Conservation (phyloP, 177 flowering plant genomes). For the Telopea speciosissima region DNA sequence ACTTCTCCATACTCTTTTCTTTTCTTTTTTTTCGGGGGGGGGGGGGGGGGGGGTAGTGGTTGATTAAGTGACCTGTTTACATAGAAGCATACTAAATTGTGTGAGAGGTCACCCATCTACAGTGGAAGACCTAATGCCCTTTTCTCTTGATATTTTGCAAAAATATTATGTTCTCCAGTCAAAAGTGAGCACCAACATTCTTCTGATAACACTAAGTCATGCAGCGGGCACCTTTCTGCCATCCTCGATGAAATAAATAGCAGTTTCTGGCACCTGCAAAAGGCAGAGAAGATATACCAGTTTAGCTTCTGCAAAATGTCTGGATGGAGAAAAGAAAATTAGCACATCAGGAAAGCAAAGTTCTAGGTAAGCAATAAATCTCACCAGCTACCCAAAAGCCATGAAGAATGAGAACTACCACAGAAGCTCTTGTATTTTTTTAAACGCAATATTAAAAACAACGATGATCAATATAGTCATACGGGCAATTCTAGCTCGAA, state of each 20-base stretch:
- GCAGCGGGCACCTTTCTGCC: slow-evolving; percentile 28
- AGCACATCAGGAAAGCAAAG: not conserved
- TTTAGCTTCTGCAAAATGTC: not conserved
- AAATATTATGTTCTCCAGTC: not conserved
- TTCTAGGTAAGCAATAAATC: no score
- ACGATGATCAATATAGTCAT: not conserved
- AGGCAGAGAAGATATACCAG: not conserved
- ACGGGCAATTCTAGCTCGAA: no score
- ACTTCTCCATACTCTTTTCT: no score
- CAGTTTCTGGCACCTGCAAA: slow-evolving; percentile 23
- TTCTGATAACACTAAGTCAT: slow-evolving; percentile 2
- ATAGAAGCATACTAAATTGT: not conserved
- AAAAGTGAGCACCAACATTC: slow-evolving; percentile 1
- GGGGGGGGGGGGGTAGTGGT: no score
- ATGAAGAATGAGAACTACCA: no score
- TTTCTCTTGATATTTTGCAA: not conserved
- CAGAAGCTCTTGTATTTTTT: not conserved
- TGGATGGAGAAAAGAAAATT: not conserved
- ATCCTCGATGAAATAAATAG: slow-evolving; percentile 29
- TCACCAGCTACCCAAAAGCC: not conserved
- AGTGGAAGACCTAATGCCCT: not conserved
- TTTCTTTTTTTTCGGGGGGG: no score
- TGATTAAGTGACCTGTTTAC: not conserved
- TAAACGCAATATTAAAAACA: not conserved
- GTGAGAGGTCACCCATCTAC: not conserved